Evolutionary conservation across 805 yeast species (phyloP), one percentile per base, ranked within the genome.

Genomic region (Cyberlindnera sargentensis): DNA sequence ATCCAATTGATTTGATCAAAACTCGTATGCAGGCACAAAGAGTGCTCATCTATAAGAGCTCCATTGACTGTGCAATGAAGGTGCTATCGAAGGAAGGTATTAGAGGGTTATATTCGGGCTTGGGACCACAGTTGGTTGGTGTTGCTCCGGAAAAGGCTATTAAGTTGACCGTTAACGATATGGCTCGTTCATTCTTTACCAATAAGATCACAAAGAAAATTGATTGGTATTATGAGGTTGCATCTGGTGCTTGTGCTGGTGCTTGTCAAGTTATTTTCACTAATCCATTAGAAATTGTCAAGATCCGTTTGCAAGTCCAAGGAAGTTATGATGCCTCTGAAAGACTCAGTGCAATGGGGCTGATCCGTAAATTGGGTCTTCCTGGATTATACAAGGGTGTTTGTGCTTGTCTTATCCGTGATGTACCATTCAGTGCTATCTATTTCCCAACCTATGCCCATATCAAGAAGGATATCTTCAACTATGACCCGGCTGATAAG

Each of bases 131-230:
- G 66, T 71, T 91, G 57, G 79, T 93, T 39, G 99, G 99, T 52
- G 98, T 91, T 41, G 98, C 98, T 0, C 99, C 99, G 2, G 99
- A 91, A 64, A 91, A 91, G 70, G 98, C 98, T 36, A 91, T 91
- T 58, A 91, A 91, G 67, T 76, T 91, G 52, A 90, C 98, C 0
- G 95, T 91, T 34, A 91, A 91, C 65, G 99, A 91, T 62, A 68
- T 85, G 44, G 81, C 89, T 45, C 77, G 98, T 56, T 80, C 81
- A 28, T 71, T 78, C 43, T 80, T 91, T 49, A 73, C 86, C n/a
- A 70, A 70, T 47, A 62, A 60, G 44, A 52, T 67, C 25, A 67
- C 72, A 10, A 81, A 80, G 43, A 61, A 70, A 30, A 68, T 80
- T 39, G 63, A 77, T 3, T 51, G 75, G 51, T 61, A 66, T 28